Evolutionary conservation across 2,329 filamentous ascomycete species (phyloP), one percentile per base, ranked within the genome.

Genomic region (Fusarium subtropicale): DNA sequence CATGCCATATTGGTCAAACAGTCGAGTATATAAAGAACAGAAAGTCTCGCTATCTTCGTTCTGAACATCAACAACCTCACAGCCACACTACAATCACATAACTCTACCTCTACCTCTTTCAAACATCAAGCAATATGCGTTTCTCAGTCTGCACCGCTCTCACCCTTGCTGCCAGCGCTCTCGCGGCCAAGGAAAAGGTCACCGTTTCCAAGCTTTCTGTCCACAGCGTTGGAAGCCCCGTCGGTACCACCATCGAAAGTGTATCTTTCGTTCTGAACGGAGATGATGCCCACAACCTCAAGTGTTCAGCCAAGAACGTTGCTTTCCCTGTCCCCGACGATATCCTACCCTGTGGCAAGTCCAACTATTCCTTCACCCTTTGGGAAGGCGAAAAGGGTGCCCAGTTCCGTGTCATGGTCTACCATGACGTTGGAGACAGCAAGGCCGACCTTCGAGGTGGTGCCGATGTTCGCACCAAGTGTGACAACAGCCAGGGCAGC

Each of bases 391-490:
- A 55, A 7, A 26, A 46, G 15, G 52, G 48, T 0, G 51, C 34
- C 16, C 41, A 59, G 20, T 66, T 66, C 30, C 16, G 15, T 24
- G 11, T 64, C 7, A 66, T 66, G 60, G 18, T 66, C 0, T 66
- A 66, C 28, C 60, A 66, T 13, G 60, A 66, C 24, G 60, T 66
- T 2, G 54, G 54, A 18, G 63, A 66, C n/a, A 70, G 67, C 13
- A 46, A 63, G 6, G 65, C 67, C 3, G 67, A 70, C 22, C 57
- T 70, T 33, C 65, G 65, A 15, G 65, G 67, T 16, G 53, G 57
- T 7, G 18, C 45, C 3, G 46, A 68, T 38, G 41, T 70, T 13
- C 54, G 51, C 16, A 68, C 67, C 30, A 52, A 46, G 18, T 70
- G 65, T 34, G 65, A 70, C 8, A 66, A 66, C 38, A 63, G 66